Conservation (phyloP, 2,329 filamentous ascomycete genomes). For the Fusarium tjaetaba region DNA sequence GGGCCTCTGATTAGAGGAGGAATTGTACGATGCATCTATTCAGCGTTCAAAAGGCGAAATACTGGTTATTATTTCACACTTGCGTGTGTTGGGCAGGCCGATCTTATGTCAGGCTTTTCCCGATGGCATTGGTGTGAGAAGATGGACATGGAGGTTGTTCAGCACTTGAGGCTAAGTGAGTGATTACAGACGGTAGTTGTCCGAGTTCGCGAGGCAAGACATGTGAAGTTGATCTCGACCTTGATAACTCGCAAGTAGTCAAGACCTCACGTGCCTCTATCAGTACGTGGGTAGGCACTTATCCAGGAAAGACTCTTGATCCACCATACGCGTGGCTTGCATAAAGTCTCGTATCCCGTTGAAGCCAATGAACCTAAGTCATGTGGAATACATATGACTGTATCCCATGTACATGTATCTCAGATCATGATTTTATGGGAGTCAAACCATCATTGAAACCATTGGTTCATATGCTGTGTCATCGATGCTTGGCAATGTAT, state of each 20-base stretch:
- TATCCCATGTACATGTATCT: background rate
- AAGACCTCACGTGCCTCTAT: background rate
- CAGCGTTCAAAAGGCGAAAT: background rate
- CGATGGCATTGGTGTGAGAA: background rate
- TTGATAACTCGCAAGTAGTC: background rate
- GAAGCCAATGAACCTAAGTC: background rate
- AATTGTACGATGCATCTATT: constrained; percentile 28
- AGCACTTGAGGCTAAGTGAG: background rate
- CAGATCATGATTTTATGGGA: background rate
- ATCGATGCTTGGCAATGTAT: background rate
- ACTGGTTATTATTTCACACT: background rate
- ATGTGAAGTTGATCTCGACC: background rate
- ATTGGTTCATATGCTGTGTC: constrained; percentile 1
- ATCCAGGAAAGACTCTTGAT: background rate
- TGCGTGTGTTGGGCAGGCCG: background rate
- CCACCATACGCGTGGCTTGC: constrained; percentile 37
- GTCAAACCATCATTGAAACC: background rate
- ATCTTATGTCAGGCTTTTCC: background rate
- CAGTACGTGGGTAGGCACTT: background rate
- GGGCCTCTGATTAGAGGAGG: constrained; percentile 1
- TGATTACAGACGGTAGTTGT: background rate
- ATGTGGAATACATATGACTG: background rate
- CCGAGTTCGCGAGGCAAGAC: background rate
- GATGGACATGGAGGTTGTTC: background rate
- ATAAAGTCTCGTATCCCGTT: background rate